phyloP scores from a whole-genome alignment of 2,329 filamentous ascomycete genomes.

The Neopestalotiopsis sp. region DNA sequence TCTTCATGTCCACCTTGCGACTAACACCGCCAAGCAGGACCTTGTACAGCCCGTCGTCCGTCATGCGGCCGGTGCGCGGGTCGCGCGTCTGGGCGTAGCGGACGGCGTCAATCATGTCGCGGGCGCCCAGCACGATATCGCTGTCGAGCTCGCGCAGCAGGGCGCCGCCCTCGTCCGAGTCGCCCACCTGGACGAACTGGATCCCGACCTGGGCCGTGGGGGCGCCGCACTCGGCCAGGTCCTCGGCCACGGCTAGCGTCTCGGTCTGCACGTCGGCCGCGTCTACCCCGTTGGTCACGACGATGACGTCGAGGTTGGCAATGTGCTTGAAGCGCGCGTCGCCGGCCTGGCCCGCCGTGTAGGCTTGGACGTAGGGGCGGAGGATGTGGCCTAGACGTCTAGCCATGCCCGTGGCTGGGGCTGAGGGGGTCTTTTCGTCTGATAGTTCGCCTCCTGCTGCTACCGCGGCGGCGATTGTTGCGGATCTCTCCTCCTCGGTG shows the following conservation, averaged over 20 bases:
- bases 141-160: conserved; percentile 80
- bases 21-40: conserved; percentile 2
- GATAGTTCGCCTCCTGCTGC: too few species aligned
- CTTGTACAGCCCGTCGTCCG: conserved; percentile 4
- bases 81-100: conserved; percentile 6
- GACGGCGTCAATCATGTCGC: conserved; percentile 93
- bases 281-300: conserved; percentile 87
- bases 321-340: conserved; percentile 65
- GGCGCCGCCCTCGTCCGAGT: conserved; percentile 67
- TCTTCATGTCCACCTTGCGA: conserved; percentile 8
- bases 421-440: background rate
- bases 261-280: conserved; percentile 78
- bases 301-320: conserved; percentile 79
- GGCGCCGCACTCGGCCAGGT: conserved; percentile 72
- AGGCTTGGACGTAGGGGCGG: conserved; percentile 69
- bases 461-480: background rate
- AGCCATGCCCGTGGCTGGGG: conserved; percentile 59
- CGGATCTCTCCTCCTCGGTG: background rate
- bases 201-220: conserved; percentile 85
- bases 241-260: conserved; percentile 70
- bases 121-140: conserved; percentile 60
- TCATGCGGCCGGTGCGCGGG: background rate
- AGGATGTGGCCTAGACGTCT: conserved; percentile 74
- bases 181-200: conserved; percentile 95
- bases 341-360: conserved; percentile 46